These are phyloP conservation scores for Boletus bicolor DNA, from an alignment of 768 basidiomycete genomes.

Conservation along the genomic window DNA sequence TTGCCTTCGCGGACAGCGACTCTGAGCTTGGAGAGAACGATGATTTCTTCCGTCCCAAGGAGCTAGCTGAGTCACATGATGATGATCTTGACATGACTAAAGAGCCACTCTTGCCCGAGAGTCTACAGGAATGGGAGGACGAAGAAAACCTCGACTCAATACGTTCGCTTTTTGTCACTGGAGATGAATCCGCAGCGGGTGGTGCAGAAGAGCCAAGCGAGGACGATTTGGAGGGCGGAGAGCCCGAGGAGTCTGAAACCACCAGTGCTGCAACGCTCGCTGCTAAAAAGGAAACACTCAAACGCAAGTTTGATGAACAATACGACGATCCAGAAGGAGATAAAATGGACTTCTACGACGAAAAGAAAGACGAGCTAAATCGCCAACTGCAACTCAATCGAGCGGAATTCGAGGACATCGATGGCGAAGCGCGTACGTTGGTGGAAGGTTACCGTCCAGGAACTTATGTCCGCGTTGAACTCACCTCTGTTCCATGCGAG, in stretches of 20 bases:
- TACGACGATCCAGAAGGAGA: slow-evolving; percentile 85
- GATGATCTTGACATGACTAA: slow-evolving; percentile 71
- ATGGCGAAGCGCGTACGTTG: slow-evolving; percentile 71
- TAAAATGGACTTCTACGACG: slow-evolving; percentile 85
- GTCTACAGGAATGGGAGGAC: slow-evolving; percentile 75
- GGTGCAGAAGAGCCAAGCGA: slow-evolving; percentile 41
- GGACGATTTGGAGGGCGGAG: slow-evolving; percentile 37
- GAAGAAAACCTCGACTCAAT: slow-evolving; percentile 85
- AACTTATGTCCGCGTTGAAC: slow-evolving; percentile 88
- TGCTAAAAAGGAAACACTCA: slow-evolving; percentile 85
- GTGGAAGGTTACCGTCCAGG: slow-evolving; percentile 93
- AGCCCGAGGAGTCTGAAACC: slow-evolving; percentile 29
- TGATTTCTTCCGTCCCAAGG: slow-evolving; percentile 69
- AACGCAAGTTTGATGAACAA: slow-evolving; percentile 94
- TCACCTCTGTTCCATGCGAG: slow-evolving; percentile 81
- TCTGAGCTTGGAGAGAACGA: slow-evolving; percentile 63
- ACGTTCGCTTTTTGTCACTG: slow-evolving; percentile 88
- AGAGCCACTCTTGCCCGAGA: slow-evolving; percentile 45
- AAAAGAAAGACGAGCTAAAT: slow-evolving; percentile 89
- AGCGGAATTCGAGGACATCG: slow-evolving; percentile 79
- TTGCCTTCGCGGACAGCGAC: slow-evolving; percentile 77
- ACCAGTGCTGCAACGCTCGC: slow-evolving; percentile 56
- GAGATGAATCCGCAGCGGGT: slow-evolving; percentile 37
- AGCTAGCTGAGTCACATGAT: slow-evolving; percentile 35
- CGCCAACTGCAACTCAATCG: slow-evolving; percentile 78